Evolutionary conservation across 306 rosid species (phyloP), one percentile per base, ranked within the genome.

Genomic region (Amphicarpaea edgeworthii): DNA sequence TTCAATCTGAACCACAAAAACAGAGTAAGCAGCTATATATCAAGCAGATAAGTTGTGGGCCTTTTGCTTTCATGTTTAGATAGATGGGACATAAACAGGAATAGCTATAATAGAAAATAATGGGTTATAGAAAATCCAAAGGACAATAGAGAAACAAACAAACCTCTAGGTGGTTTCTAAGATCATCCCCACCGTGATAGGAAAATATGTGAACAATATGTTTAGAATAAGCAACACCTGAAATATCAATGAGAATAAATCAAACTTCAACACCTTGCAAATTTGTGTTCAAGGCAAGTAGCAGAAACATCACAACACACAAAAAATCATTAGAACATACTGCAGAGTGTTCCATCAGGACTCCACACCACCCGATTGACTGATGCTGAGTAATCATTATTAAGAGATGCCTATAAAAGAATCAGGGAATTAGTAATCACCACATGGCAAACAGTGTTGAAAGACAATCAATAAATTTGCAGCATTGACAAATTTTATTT

Each of bases 191-290:
- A 32, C 94, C 97, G n/a, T 86, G 91, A 79, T 93, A 96, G 62
- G 98, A 83, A 77, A 90, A 96, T 79, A 96, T 66, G 85, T 96
- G 99, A 77, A 96, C 99, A 62, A 96, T 87, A 80, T 93, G 88
- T 91, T 89, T 96, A 60, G 99, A 90, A 90, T 92, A 96, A 68
- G 99, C 99, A 85, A 96, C 98, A 77, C 99, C 99, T 96, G 89
- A 79, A 87, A 70, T 21, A 66, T 77, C 65, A 72, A 70, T 34
- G 51, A 78, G 66, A 32, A 78, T 69, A 75, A 75, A 72, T 79
- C 76, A 53, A 60, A 62, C 46, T 65, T 58, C 8, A 37, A 42
- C 32, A 41, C 53, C 32, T 45, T 5, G 73, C 30, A 75, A 63
- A 34, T 16, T 19, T 11, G 54, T 57, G 15, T 40, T 54, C 19